Evolutionary conservation across 176 grass and related monocot species (phyloP).

Genomic region (Saccharum officinarum): DNA sequence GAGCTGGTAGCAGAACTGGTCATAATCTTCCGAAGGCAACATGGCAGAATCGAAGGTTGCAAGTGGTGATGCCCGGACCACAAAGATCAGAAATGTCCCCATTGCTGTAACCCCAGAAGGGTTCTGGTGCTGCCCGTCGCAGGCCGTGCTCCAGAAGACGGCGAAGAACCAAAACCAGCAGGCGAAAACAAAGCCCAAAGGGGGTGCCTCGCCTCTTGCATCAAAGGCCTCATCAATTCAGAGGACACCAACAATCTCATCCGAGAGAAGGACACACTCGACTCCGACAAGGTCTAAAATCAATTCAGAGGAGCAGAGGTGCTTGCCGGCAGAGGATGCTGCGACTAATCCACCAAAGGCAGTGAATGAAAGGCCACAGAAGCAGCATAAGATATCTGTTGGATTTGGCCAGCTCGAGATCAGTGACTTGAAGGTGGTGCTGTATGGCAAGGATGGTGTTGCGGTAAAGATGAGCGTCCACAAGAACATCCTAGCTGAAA

Average conservation of each 20-base stretch:
- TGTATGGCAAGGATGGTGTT: slow-evolving; percentile 79
- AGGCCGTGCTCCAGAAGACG: slow-evolving; percentile 78
- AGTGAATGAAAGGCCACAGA: slow-evolving; percentile 46
- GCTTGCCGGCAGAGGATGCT: slow-evolving; percentile 2
- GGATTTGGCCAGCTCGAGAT: slow-evolving; percentile 76
- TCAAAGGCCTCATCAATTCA: slow-evolving; percentile 73
- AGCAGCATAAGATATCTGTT: slow-evolving; percentile 77
- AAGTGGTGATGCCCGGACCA: slow-evolving; percentile 39
- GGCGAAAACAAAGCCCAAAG: slow-evolving; percentile 48
- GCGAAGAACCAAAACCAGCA: slow-evolving; percentile 65
- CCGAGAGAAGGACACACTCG: slow-evolving; percentile 51
- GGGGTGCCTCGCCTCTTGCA: slow-evolving; percentile 46
- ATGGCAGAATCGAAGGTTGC: slow-evolving; percentile 72
- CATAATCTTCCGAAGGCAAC: neutral
- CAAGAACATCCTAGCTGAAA: slow-evolving; percentile 64
- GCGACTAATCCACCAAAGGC: slow-evolving; percentile 44
- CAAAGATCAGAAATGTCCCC: slow-evolving; percentile 77
- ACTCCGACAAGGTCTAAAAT: slow-evolving; percentile 52
- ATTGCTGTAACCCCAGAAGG: slow-evolving; percentile 93
- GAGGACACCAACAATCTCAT: slow-evolving; percentile 55
- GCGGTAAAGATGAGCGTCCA: slow-evolving; percentile 87
- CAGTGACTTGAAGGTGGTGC: slow-evolving; percentile 77
- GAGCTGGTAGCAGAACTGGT: neutral
- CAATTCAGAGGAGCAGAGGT: slow-evolving; percentile 46
- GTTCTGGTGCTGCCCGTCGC: slow-evolving; percentile 97